These are phyloP conservation scores for Salvia miltiorrhiza DNA, from an alignment of 257 asterid species.

Conservation along the genomic window DNA sequence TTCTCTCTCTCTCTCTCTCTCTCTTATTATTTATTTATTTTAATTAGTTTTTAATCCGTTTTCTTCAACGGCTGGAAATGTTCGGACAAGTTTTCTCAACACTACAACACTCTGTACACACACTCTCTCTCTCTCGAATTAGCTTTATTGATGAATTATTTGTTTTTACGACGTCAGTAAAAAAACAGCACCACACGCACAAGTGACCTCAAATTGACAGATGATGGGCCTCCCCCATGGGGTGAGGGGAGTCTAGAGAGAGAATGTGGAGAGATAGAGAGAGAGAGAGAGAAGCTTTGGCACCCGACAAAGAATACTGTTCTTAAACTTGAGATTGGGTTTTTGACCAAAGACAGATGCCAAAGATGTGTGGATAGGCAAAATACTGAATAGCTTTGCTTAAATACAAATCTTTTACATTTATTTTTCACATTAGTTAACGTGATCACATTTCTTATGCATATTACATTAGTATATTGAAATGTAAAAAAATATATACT, in stretches of 20 bases:
- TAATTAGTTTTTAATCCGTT: background rate
- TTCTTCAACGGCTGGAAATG: conserved; percentile 23
- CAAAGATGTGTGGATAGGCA: background rate
- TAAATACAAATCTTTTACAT: too few relatives aligned
- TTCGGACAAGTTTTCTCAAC: conserved; percentile 3
- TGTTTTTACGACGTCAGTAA: conserved; percentile 18
- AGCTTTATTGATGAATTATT: background rate
- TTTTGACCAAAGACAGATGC: conserved; percentile 30
- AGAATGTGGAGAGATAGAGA: conserved; percentile 10
- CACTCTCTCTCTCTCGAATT: conserved; percentile 8
- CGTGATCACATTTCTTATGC: too few relatives aligned
- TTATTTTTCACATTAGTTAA: too few relatives aligned
- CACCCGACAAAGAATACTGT: conserved; percentile 30
- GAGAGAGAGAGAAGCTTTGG: conserved; percentile 29
- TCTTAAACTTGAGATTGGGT: conserved; percentile 25
- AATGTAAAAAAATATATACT: background rate
- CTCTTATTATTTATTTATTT: too few relatives aligned
- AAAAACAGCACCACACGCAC: conserved; percentile 29
- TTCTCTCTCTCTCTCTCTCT: background rate
- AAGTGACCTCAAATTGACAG: conserved; percentile 36
- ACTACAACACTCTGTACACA: background rate
- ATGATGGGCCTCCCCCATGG: conserved; percentile 26
- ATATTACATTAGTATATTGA: background rate
- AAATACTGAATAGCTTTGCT: background rate
- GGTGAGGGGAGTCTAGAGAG: conserved; percentile 11